Conservation (phyloP, 768 basidiomycete genomes). For the Solioccasus polychromus region DNA sequence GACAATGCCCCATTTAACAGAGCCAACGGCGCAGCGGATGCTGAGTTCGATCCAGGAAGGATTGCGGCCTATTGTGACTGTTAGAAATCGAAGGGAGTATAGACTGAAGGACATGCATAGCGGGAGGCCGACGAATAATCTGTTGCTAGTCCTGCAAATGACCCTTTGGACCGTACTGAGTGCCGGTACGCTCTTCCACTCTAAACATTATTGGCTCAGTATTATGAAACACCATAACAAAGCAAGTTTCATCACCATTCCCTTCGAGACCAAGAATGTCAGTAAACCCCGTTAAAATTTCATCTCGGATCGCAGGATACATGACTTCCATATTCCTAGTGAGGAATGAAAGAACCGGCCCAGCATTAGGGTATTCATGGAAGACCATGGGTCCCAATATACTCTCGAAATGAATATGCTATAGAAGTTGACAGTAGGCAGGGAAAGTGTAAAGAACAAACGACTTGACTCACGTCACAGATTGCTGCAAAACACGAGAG, state of each 20-base stretch:
- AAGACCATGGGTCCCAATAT: constrained; percentile 32
- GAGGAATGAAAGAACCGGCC: constrained; percentile 28
- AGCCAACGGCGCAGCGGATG: constrained; percentile 29
- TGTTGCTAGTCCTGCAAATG: constrained; percentile 40
- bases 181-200: constrained; percentile 36
- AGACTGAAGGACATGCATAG: constrained; percentile 32
- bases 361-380: constrained; percentile 28
- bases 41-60: constrained; percentile 31
- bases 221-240: not conserved
- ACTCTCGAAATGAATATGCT: constrained; percentile 38
- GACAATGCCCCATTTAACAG: constrained; percentile 15
- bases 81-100: not conserved
- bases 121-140: constrained; percentile 49
- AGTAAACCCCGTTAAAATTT: constrained; percentile 39
- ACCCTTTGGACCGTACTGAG: constrained; percentile 31
- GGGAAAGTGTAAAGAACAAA: not conserved
- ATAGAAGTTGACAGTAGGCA: not conserved
- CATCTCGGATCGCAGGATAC: constrained; percentile 42
- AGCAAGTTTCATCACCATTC: constrained; percentile 7
- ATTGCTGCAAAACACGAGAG: constrained; percentile 33
- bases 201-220: constrained; percentile 15
- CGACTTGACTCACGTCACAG: constrained; percentile 35
- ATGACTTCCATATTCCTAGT: constrained; percentile 37
- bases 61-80: constrained; percentile 36
- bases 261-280: constrained; percentile 30